Conservation (phyloP, 2,329 filamentous ascomycete genomes). For the Domatiomyces catenatus region DNA sequence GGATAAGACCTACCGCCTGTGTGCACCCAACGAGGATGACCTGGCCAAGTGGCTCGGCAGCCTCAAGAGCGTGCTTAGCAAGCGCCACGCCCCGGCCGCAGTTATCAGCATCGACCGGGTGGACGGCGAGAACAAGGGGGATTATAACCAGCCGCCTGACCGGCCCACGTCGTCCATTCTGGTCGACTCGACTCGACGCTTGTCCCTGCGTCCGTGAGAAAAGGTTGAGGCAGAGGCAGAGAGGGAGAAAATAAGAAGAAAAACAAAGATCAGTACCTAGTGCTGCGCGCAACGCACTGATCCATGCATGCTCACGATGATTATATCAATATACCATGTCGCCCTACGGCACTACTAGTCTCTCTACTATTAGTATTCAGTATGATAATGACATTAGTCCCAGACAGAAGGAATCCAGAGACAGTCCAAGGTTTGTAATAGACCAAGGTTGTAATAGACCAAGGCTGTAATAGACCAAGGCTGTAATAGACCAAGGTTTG, state of each 20-base stretch:
- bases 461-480: too few relatives aligned
- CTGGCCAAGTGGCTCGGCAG: slow-evolving; percentile 75
- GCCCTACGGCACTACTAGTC: too few relatives aligned
- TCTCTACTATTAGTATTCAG: too few relatives aligned
- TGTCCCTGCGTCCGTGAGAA: not conserved
- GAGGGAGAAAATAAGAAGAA: not conserved
- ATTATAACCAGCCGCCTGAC: slow-evolving; percentile 5
- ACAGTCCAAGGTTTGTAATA: too few relatives aligned
- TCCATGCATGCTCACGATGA: too few relatives aligned
- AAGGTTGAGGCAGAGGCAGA: too few relatives aligned
- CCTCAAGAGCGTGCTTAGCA: slow-evolving; percentile 54
- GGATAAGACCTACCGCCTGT: slow-evolving; percentile 69
- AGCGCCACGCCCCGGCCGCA: slow-evolving; percentile 5
- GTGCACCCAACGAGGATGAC: slow-evolving; percentile 63
- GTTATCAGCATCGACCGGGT: not conserved
- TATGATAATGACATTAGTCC: too few relatives aligned
- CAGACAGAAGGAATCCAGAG: too few relatives aligned
- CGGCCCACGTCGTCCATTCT: not conserved
- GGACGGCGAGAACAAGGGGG: slow-evolving; percentile 2
- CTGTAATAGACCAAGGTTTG: too few relatives aligned
- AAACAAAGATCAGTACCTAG: not conserved
- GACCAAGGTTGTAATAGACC: too few relatives aligned
- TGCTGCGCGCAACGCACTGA: too few relatives aligned
- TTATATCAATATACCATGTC: too few relatives aligned
- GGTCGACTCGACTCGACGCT: not conserved